Conservation (phyloP, 306 rosid genomes). For the Trifolium subterraneum region DNA sequence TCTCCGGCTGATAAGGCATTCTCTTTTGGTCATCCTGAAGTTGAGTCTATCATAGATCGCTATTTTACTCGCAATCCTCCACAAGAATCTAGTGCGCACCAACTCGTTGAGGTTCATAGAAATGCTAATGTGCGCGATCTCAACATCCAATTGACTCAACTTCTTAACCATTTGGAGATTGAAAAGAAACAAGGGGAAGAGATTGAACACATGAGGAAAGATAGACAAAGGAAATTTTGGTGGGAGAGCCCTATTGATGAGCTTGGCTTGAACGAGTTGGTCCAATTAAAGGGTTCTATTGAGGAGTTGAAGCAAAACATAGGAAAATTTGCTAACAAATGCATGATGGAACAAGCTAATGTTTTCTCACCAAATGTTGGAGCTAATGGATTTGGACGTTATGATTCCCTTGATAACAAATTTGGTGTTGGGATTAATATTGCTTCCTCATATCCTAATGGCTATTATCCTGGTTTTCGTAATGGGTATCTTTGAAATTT, state of each 20-base stretch:
- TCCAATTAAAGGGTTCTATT: not conserved
- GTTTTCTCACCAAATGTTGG: not conserved
- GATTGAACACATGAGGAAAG: not conserved
- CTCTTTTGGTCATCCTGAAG: not conserved
- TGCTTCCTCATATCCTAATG: constrained; percentile 37
- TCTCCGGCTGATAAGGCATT: not conserved
- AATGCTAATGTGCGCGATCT: not conserved
- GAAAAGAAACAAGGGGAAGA: not conserved
- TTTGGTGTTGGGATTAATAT: constrained; percentile 2
- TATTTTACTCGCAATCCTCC: not conserved
- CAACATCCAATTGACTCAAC: not conserved
- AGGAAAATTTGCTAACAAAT: not conserved
- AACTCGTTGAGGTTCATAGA: not conserved
- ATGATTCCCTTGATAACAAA: no score
- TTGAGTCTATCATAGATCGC: not conserved
- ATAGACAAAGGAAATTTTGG: not conserved
- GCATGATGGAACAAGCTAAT: not conserved
- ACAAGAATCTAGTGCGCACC: not conserved
- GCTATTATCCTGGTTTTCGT: constrained; percentile 47
- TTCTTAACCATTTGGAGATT: not conserved
- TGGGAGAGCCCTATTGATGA: not conserved
- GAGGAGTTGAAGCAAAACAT: not conserved
- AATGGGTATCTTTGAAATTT: constrained; percentile 46
- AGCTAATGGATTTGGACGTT: not conserved
- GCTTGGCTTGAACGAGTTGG: not conserved